Percentiles rank a stretch among this genome's conserved stretches.
These are phyloP conservation scores for Trichoderma sp. DNA, from an alignment of 2,329 filamentous ascomycete genomes.

Conservation along the genomic window DNA sequence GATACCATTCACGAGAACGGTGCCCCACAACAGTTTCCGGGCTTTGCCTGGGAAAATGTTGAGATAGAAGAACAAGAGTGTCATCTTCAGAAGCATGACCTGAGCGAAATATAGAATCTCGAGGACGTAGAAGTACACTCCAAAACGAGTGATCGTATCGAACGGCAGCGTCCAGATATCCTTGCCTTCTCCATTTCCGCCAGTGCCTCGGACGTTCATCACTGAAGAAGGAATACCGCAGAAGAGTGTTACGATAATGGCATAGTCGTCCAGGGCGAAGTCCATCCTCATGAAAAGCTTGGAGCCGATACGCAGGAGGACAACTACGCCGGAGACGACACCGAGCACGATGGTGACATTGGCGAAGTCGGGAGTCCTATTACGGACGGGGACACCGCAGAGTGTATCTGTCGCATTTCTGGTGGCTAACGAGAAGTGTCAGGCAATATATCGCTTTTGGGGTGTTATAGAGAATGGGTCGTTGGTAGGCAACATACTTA, in stretches of 20 bases:
- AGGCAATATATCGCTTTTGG: neutral
- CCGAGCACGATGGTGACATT: conserved; percentile 20
- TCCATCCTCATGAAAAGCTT: conserved; percentile 29
- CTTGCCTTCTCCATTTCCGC: conserved; percentile 30
- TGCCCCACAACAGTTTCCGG: conserved; percentile 32
- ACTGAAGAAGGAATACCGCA: conserved; percentile 24
- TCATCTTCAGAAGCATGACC: conserved; percentile 39
- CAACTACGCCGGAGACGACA: conserved; percentile 22
- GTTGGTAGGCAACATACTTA: neutral
- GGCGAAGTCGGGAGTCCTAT: conserved; percentile 8
- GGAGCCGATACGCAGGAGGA: conserved; percentile 22
- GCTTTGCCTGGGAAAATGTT: conserved; percentile 37
- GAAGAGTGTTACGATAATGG: conserved; percentile 27
- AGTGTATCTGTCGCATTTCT: neutral
- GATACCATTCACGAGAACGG: conserved; percentile 31
- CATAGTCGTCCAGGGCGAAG: conserved; percentile 33
- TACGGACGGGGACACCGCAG: neutral
- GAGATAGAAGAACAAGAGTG: conserved; percentile 43
- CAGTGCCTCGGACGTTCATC: conserved; percentile 26
- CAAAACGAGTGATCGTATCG: conserved; percentile 26
- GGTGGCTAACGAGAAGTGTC: neutral
- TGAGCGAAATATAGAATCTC: conserved; percentile 40
- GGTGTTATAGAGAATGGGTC: neutral
- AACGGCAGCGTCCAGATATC: conserved; percentile 34
- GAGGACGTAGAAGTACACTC: conserved; percentile 31